Percentiles rank a stretch among this genome's conserved stretches.
These are phyloP conservation scores for Psidium friedrichsthalianum DNA, from an alignment of 345 rosid genomes.

Conservation along the genomic window DNA sequence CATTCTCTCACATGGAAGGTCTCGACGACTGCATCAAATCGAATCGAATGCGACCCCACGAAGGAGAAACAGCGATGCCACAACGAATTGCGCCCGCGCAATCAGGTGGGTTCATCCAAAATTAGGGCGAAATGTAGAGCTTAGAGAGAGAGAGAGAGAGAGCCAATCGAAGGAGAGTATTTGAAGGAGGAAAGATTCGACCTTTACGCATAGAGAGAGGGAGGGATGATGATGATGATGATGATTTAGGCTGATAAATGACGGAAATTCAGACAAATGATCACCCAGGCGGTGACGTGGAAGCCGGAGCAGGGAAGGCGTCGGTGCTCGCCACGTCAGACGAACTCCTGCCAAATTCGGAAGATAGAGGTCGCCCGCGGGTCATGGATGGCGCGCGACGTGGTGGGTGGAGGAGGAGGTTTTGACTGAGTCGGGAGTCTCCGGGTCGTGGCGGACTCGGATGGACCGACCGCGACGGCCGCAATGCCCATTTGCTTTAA, in stretches of 20 bases:
- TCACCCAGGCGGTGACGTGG: neutral
- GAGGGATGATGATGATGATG: neutral
- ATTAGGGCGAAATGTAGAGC: neutral
- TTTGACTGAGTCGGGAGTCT: neutral
- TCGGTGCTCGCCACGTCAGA: neutral
- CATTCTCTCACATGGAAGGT: conserved; percentile 12
- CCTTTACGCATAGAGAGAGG: neutral
- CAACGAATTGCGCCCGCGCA: neutral
- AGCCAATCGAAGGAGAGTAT: neutral
- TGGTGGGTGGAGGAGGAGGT: neutral
- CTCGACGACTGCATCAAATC: neutral
- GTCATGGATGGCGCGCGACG: neutral
- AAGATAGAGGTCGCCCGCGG: neutral
- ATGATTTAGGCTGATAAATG: neutral
- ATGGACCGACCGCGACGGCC: neutral
- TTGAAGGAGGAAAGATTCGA: neutral
- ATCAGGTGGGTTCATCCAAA: neutral
- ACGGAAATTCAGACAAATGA: neutral
- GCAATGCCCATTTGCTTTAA: neutral
- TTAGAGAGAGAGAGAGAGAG: neutral
- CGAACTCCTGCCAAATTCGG: neutral
- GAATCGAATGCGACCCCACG: neutral
- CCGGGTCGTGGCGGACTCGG: neutral
- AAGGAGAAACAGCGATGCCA: neutral
- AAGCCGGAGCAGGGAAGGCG: neutral